Base-by-base conservation (phyloP, 2,329 filamentous ascomycete genomes). In the Dactylellina sp. region DNA sequence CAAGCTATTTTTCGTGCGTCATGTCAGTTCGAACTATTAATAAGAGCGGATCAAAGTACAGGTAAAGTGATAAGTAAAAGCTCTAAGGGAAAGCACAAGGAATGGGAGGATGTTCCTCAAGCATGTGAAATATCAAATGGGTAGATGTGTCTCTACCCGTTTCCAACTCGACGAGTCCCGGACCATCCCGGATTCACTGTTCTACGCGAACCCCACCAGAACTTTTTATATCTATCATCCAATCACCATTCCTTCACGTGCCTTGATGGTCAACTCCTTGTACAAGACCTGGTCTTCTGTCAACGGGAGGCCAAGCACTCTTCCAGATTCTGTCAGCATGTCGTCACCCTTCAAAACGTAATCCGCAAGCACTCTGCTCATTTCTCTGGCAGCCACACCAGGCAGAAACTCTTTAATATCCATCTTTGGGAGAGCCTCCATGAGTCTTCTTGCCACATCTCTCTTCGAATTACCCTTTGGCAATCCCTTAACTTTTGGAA, bases 371-470 rank as follows among this genome's bases (percentile, higher is more conserved):
- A 89, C 85, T 60, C 88, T 87, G 50, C 89, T 90, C 86, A 97
- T 96, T 79, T 96, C 92, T 76, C 89, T 89, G 61, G 94, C 85
- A 0, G 92, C 92, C 44, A 93, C 91, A 60, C 87, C 83, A 79
- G 91, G 86, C 75, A 88, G 81, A 75, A 87, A 82, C 47, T 81
- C 82, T 37, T 79, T 80, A 25, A 81, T 80, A 11, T 82, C 81
- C 77, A 83, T 80, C 1, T 76, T 79, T 7, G 80, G 81, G 71
- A 84, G 81, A 66, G 85, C 84, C 61, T 83, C 82, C 5, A 87
- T 81, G 12, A 84, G 81, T 62, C 81, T 81, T 59, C 82, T 83
- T 82, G 83, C 60, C 81, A 79, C 40, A 80, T 81, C 42, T 76
- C 79, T 61, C 79, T 79, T 18, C 79, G 80, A 50, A 80, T 82